phyloP scores from a whole-genome alignment of 2,329 filamentous ascomycete species.

The Plenodomus lindquistii region DNA sequence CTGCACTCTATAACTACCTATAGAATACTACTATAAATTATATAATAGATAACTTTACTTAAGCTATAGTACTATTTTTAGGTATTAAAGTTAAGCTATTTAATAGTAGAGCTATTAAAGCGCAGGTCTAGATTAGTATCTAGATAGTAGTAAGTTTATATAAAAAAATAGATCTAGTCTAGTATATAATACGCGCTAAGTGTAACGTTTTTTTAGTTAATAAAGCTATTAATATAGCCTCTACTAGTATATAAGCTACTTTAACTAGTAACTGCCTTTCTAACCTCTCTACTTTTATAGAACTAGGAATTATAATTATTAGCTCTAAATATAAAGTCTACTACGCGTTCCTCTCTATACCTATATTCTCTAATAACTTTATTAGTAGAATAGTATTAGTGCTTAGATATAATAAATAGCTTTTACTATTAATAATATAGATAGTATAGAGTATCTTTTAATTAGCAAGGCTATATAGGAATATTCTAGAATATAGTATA shows the following conservation, averaged over 20 bases:
- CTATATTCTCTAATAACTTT: not conserved
- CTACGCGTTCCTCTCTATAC: constrained; percentile 4
- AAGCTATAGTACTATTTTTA: constrained; percentile 8
- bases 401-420: not conserved
- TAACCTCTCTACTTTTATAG: not conserved
- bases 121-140: constrained; percentile 12
- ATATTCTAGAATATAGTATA: constrained; percentile 6
- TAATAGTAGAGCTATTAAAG: constrained; percentile 5
- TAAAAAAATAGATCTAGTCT: constrained; percentile 7
- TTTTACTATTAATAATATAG: not conserved
- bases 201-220: not conserved
- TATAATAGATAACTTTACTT: constrained; percentile 8
- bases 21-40: constrained; percentile 5
- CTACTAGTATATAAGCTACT: not conserved
- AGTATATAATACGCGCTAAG: not conserved
- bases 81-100: constrained; percentile 6
- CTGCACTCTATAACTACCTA: constrained; percentile 2
- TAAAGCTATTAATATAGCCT: constrained; percentile 1
- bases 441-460: constrained; percentile 3
- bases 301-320: constrained; percentile 2
- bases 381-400: not conserved
- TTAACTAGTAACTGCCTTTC: constrained; percentile 1
- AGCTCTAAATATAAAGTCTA: constrained; percentile 5
- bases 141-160: constrained; percentile 1
- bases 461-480: constrained; percentile 3